Conservation (phyloP, 768 basidiomycete genomes). For the Tylopilus vinaceipallidus region DNA sequence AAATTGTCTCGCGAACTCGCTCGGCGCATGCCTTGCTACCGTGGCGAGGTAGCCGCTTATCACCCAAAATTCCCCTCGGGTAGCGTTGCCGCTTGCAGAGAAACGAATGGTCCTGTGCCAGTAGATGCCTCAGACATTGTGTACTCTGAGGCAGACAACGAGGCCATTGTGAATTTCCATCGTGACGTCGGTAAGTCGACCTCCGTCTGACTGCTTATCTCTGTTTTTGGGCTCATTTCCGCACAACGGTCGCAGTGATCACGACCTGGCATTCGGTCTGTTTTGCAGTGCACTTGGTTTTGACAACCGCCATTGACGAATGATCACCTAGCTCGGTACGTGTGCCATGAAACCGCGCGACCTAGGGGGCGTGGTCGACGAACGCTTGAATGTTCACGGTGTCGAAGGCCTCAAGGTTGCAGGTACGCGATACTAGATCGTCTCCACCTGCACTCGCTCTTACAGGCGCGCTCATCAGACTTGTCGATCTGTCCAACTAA, state of each 20-base stretch:
- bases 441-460: neutral
- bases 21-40: constrained; percentile 46
- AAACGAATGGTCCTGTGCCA: constrained; percentile 16
- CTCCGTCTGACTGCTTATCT: too few relatives aligned
- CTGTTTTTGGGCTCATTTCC: neutral
- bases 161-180: neutral
- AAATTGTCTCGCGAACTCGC: constrained; percentile 53
- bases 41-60: constrained; percentile 14
- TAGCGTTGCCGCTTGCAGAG: constrained; percentile 28
- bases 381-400: constrained; percentile 13
- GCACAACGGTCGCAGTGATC: neutral
- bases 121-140: neutral
- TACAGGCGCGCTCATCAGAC: too few relatives aligned
- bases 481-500: constrained; percentile 36
- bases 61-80: constrained; percentile 32
- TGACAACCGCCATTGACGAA: neutral
- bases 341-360: constrained; percentile 57
- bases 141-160: neutral
- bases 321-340: constrained; percentile 34
- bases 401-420: constrained; percentile 13
- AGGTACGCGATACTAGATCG: constrained; percentile 2
- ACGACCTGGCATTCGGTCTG: neutral
- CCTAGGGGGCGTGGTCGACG: constrained; percentile 11
- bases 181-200: neutral
- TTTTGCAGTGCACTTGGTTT: too few relatives aligned